phyloP scores from a whole-genome alignment of 768 basidiomycete genomes.

The Coprinopsis strossmayeri region DNA sequence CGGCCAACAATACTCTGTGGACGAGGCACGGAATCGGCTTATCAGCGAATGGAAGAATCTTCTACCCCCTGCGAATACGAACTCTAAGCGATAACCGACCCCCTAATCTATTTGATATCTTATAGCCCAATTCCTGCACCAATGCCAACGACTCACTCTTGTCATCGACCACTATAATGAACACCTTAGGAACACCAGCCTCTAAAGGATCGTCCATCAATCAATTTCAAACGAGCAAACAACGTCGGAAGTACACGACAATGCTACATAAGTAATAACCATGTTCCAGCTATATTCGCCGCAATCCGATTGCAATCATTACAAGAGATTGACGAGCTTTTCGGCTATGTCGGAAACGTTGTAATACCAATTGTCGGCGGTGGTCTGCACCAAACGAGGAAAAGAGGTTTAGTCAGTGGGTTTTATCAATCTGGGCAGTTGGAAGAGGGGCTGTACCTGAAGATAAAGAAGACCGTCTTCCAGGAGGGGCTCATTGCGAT shows the following conservation, averaged over 20 bases:
- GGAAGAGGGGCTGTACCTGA: conserved; percentile 20
- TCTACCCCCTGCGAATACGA: not conserved
- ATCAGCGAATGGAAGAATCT: conserved; percentile 3
- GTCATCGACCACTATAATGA: no score
- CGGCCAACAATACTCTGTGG: conserved; percentile 3
- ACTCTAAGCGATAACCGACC: not conserved
- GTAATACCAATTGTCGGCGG: conserved; percentile 18
- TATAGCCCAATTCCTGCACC: no score
- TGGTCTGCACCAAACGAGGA: conserved; percentile 16
- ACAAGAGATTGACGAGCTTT: conserved; percentile 20
- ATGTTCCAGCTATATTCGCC: no score
- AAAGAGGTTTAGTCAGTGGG: not conserved
- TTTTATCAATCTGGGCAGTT: not conserved
- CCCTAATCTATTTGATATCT: no score
- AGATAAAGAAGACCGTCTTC: conserved; percentile 30
- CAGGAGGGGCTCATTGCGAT: conserved; percentile 25
- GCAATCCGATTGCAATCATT: no score
- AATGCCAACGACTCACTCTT: no score
- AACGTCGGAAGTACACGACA: no score
- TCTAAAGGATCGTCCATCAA: no score
- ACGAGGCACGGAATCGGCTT: conserved; percentile 5
- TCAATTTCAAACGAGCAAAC: no score
- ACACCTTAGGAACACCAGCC: no score
- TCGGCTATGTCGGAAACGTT: conserved; percentile 18
- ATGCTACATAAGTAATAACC: no score